Evolutionary conservation across 345 rosid genomes (phyloP).

Genomic region (Gossypium turneri): DNA sequence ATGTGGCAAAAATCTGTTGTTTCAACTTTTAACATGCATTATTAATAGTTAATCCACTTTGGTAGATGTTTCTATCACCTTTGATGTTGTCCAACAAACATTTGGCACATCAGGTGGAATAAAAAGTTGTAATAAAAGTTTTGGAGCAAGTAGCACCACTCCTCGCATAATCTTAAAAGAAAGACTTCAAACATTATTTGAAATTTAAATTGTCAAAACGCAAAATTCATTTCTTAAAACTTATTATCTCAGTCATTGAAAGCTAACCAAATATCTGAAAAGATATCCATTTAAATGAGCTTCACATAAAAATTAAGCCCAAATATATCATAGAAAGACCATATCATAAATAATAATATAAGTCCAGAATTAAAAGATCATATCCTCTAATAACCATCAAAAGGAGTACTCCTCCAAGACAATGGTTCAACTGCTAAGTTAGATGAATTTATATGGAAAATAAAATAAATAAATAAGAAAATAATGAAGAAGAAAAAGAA

Average conservation of each 20-base stretch:
- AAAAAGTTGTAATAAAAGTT: neutral
- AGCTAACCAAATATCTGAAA: neutral
- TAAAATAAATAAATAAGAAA: neutral
- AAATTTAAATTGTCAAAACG: neutral
- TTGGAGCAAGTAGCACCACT: neutral
- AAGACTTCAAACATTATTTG: neutral
- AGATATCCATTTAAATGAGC: neutral
- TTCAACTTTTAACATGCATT: slow-evolving; percentile 11
- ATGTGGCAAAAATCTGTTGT: neutral
- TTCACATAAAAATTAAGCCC: neutral
- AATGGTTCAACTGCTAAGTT: neutral
- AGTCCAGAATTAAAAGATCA: neutral
- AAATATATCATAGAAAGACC: neutral
- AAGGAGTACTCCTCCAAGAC: neutral
- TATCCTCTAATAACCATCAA: slow-evolving; percentile 4
- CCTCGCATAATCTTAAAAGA: neutral
- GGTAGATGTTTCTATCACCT: neutral
- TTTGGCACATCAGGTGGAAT: neutral
- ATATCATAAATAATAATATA: neutral
- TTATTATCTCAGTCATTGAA: neutral
- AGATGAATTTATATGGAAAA: neutral
- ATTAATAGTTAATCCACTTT: neutral
- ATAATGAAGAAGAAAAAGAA: neutral
- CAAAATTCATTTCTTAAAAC: neutral
- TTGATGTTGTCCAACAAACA: neutral